These are phyloP conservation scores for Globisporangium nagaii DNA, from an alignment of 352 stramenopile species.

Conservation along the genomic window DNA sequence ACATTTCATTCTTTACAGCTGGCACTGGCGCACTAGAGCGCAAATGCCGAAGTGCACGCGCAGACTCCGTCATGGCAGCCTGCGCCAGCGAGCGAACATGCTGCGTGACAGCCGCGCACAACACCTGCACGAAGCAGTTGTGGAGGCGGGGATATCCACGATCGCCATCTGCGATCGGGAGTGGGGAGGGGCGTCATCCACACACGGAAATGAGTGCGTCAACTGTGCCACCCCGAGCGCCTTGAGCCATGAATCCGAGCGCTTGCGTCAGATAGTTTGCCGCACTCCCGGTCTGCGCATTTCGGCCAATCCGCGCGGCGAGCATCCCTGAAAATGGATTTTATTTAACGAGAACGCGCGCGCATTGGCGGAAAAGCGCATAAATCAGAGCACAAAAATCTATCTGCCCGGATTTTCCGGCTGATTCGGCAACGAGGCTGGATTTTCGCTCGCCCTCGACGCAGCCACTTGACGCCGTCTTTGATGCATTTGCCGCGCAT, in stretches of 20 bases:
- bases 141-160: neutral
- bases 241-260: slow-evolving; percentile 1
- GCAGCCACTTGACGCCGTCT: too few relatives aligned
- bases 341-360: neutral
- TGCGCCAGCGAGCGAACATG: too few relatives aligned
- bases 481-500: too few relatives aligned
- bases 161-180: neutral
- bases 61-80: too few relatives aligned
- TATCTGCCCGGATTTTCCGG: slow-evolving; percentile 2
- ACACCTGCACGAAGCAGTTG: too few relatives aligned
- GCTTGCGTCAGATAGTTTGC: slow-evolving; percentile 3
- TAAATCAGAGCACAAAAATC: slow-evolving; percentile 7
- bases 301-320: neutral
- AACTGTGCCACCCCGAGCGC: neutral
- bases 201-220: neutral
- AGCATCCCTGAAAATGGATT: slow-evolving; percentile 1
- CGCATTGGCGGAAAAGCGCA: neutral
- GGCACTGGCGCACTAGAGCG: too few relatives aligned
- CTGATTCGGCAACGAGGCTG: neutral
- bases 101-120: too few relatives aligned
- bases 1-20: too few relatives aligned
- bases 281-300: neutral
- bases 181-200: neutral
- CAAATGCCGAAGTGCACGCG: too few relatives aligned
- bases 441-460: neutral